These are phyloP conservation scores for Nothophaeocryptopus gaeumannii DNA, from an alignment of 2,329 filamentous ascomycete genomes.

Conservation along the genomic window DNA sequence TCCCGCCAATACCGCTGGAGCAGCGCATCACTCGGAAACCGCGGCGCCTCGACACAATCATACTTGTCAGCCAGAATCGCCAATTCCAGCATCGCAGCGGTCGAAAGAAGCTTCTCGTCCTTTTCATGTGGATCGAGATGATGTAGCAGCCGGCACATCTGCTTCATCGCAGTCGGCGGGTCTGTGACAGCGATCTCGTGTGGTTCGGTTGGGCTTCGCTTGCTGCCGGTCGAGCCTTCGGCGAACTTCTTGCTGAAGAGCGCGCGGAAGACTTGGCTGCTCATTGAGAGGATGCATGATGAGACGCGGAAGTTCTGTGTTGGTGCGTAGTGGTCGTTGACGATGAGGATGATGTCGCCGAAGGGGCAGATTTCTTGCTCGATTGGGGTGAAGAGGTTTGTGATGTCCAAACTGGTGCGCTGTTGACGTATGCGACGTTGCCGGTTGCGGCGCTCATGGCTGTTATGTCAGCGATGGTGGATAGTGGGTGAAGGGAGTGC, in stretches of 20 bases:
- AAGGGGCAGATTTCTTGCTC: constrained; percentile 18
- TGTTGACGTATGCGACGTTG: not conserved
- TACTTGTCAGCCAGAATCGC: constrained; percentile 19
- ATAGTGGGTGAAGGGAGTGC: too few relatives aligned
- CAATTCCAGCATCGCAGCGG: constrained; percentile 4
- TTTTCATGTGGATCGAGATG: not conserved
- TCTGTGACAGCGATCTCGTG: constrained; percentile 16
- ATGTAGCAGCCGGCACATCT: constrained; percentile 15
- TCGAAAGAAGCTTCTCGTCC: not conserved
- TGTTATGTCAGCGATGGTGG: too few relatives aligned
- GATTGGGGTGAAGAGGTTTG: constrained; percentile 11
- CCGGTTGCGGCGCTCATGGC: too few relatives aligned
- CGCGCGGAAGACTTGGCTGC: constrained; percentile 15
- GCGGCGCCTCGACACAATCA: constrained; percentile 10
- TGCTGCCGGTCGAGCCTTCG: constrained; percentile 8
- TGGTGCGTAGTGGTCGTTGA: constrained; percentile 16
- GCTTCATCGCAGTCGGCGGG: constrained; percentile 5
- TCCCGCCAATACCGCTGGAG: not conserved
- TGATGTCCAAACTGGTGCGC: not conserved
- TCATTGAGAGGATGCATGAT: constrained; percentile 20
- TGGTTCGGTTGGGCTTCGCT: not conserved
- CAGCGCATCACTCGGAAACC: not conserved
- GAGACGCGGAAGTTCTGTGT: constrained; percentile 16
- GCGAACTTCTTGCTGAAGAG: constrained; percentile 19
- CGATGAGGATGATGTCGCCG: constrained; percentile 20